Evolutionary conservation across 2,329 filamentous ascomycete species (phyloP).

Genomic region (Rhynchosporium graminicola): DNA sequence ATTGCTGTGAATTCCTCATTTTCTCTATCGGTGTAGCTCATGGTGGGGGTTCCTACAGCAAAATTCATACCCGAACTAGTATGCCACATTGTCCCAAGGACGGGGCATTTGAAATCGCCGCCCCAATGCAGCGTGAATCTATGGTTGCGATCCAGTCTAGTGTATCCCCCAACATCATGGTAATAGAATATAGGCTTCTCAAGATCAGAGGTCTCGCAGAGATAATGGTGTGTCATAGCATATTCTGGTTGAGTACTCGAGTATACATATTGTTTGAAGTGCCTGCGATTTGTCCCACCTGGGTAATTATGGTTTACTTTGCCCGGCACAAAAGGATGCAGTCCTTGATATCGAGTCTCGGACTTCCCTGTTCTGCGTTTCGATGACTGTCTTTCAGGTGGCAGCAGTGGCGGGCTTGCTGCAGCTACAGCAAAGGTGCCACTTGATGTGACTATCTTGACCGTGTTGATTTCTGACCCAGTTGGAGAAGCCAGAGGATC

Average conservation of each 20-base stretch:
- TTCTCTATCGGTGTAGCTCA: slow-evolving; percentile 3
- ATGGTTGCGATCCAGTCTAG: slow-evolving; percentile 11
- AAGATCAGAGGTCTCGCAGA: slow-evolving; percentile 10
- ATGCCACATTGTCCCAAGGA: slow-evolving; percentile 14
- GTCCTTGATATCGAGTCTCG: slow-evolving; percentile 1
- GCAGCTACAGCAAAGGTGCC: neutral
- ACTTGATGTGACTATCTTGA: neutral
- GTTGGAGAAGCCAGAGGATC: neutral
- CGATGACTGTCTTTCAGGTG: neutral
- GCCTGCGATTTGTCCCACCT: neutral
- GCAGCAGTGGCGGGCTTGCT: neutral
- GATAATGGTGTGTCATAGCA: slow-evolving; percentile 11
- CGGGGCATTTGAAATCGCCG: slow-evolving; percentile 1
- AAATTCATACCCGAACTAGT: slow-evolving; percentile 15
- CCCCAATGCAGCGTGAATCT: slow-evolving; percentile 11
- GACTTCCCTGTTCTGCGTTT: neutral
- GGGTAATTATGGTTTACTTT: slow-evolving; percentile 3
- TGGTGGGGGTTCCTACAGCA: slow-evolving; percentile 9
- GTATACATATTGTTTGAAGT: slow-evolving; percentile 13
- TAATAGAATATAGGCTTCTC: slow-evolving; percentile 13
- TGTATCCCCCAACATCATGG: slow-evolving; percentile 13
- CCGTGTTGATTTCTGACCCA: neutral
- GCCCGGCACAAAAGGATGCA: slow-evolving; percentile 12
- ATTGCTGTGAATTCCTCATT: slow-evolving; percentile 7
- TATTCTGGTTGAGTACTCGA: neutral